phyloP scores from a whole-genome alignment of 257 asterid species.

The Nicotiana paniculata region DNA sequence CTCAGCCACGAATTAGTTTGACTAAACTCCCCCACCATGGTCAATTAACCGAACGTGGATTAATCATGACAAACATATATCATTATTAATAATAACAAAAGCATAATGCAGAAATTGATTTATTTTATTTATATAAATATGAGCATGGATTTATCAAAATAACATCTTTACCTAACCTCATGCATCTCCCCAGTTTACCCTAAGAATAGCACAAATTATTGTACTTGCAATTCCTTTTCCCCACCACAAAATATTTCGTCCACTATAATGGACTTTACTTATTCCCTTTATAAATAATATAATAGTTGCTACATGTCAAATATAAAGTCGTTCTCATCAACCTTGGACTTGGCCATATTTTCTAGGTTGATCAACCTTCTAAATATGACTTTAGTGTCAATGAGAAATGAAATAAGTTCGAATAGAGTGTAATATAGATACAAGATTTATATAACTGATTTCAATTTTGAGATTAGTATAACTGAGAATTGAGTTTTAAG shows the following conservation, averaged over 20 bases:
- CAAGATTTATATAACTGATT: no score
- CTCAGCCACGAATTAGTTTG: neutral
- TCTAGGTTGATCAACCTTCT: no score
- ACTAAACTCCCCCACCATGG: conserved; percentile 17
- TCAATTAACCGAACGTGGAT: conserved; percentile 29
- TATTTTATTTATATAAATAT: no score
- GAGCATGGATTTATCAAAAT: neutral
- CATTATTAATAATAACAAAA: neutral
- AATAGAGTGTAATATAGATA: no score
- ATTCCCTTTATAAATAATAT: no score
- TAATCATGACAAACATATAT: conserved; percentile 17
- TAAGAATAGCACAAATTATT: neutral
- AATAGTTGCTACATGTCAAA: no score
- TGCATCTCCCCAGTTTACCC: neutral
- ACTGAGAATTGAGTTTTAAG: no score
- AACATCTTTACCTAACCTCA: neutral
- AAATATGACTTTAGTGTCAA: no score
- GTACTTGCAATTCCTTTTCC: neutral
- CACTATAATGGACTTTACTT: neutral
- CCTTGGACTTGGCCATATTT: no score
- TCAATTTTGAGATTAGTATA: no score
- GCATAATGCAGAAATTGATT: neutral
- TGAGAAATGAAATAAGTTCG: no score
- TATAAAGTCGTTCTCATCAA: no score
- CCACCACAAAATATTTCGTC: neutral